phyloP scores from a whole-genome alignment of 2,329 filamentous ascomycete species.

The Emergomyces orientalis region DNA sequence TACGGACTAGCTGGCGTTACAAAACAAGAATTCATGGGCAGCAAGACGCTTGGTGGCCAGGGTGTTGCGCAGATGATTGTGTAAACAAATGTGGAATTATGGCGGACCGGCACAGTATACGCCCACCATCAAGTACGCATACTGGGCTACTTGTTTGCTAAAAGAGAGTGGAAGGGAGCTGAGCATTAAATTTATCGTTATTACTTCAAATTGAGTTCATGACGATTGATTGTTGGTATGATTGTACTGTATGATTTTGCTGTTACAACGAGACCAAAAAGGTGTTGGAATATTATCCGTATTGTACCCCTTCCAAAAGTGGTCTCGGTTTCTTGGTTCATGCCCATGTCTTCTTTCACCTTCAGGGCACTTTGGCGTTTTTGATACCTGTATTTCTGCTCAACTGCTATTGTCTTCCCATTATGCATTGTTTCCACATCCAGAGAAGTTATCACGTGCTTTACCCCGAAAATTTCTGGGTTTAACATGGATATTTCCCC shows the following conservation, averaged over 20 bases:
- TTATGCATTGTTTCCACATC: not conserved
- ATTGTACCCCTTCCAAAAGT: not conserved
- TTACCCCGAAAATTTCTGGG: not conserved
- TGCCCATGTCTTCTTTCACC: too few species aligned
- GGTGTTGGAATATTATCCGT: constrained; percentile 4
- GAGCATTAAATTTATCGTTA: not conserved
- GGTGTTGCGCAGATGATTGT: constrained; percentile 98
- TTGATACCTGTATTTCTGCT: not conserved
- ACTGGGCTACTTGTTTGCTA: not conserved
- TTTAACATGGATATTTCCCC: not conserved
- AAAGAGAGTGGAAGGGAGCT: not conserved
- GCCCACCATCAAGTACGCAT: too few species aligned
- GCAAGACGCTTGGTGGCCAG: constrained; percentile 90
- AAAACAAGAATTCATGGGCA: constrained; percentile 45
- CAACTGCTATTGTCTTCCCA: not conserved
- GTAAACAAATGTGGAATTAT: constrained; percentile 31
- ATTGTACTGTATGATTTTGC: constrained; percentile 2
- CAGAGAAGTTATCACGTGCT: not conserved
- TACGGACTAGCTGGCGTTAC: constrained; percentile 49
- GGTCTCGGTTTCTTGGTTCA: not conserved
- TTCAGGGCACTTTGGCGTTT: not conserved
- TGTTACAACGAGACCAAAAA: not conserved
- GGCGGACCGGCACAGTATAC: not conserved
- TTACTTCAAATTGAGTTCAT: not conserved
- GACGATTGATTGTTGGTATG: not conserved